Evolutionary conservation across 75 land plant genomes (phyloP).

Genomic region (Cupressus sempervirens): DNA sequence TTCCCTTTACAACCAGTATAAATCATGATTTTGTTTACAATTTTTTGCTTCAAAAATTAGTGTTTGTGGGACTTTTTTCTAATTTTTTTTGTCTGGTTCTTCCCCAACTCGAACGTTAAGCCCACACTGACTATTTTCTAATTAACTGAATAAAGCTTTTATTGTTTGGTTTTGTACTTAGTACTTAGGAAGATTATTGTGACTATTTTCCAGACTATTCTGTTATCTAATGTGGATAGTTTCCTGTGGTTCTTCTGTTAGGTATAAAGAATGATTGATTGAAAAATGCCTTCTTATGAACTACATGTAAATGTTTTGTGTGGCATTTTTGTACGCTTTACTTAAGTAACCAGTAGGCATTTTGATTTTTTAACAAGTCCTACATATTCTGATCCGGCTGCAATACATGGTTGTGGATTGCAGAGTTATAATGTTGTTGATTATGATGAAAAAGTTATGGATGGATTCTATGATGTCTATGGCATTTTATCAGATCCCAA

Average conservation of each 20-base stretch:
- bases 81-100: too few relatives aligned
- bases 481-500: conserved; percentile 41
- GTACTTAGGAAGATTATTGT: too few relatives aligned
- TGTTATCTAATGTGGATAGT: not conserved
- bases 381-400: not conserved
- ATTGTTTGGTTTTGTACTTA: too few relatives aligned
- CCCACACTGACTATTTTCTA: too few relatives aligned
- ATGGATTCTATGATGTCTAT: conserved; percentile 89
- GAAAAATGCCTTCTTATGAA: not conserved
- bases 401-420: conserved; percentile 6
- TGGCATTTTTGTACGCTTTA: not conserved
- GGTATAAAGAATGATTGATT: not conserved
- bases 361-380: not conserved
- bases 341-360: not conserved
- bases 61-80: too few relatives aligned
- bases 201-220: not conserved
- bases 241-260: not conserved
- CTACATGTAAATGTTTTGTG: not conserved
- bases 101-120: too few relatives aligned
- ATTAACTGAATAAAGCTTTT: too few relatives aligned
- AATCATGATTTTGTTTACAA: too few relatives aligned
- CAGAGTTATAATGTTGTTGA: conserved; percentile 75
- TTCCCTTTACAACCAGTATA: too few relatives aligned
- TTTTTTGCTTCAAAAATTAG: too few relatives aligned
- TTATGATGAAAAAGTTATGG: conserved; percentile 68